Conservation (phyloP, 106 monocot genomes). For the Posidonia australis region DNA sequence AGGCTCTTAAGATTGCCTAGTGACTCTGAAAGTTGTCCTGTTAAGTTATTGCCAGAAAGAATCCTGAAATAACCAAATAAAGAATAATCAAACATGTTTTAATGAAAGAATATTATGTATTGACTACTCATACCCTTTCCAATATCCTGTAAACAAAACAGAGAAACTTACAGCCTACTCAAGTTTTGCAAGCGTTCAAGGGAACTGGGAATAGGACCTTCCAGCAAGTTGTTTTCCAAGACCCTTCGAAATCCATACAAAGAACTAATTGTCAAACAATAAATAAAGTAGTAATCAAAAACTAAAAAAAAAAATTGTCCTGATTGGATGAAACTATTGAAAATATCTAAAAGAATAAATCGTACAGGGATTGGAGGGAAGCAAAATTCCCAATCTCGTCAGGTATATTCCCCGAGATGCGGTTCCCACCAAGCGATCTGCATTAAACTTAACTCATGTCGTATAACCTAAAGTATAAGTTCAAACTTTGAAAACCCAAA, state of each 20-base stretch:
- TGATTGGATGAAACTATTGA: neutral
- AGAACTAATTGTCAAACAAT: neutral
- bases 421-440: constrained; percentile 18
- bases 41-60: constrained; percentile 5
- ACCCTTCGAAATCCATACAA: constrained; percentile 7
- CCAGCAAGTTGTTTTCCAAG: constrained; percentile 18
- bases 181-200: constrained; percentile 3
- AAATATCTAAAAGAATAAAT: neutral
- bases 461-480: no score
- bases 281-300: neutral
- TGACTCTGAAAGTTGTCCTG: constrained; percentile 15
- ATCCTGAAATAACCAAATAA: constrained; percentile 4
- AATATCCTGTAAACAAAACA: no score
- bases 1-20: constrained; percentile 19
- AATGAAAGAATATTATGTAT: neutral
- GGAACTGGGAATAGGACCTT: constrained; percentile 9
- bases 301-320: neutral
- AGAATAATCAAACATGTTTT: neutral
- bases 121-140: neutral
- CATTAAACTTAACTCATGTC: neutral
- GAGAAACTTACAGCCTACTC: constrained; percentile 11
- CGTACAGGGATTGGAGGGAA: constrained; percentile 10
- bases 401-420: constrained; percentile 8
- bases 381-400: constrained; percentile 14
- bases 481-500: no score